These are phyloP conservation scores for Collybia sp. DNA, from an alignment of 768 basidiomycete genomes.

Conservation along the genomic window DNA sequence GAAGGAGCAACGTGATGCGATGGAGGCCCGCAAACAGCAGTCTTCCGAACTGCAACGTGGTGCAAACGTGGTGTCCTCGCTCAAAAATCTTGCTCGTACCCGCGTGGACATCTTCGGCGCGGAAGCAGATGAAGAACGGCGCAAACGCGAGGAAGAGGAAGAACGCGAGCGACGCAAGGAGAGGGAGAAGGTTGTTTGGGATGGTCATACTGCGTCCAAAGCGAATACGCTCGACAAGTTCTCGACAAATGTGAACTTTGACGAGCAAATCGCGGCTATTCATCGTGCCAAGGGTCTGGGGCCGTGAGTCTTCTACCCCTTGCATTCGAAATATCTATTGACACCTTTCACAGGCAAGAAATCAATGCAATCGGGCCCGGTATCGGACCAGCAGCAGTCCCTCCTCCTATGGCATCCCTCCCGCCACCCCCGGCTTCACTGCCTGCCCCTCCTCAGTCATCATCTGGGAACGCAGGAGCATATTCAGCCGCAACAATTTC, in stretches of 20 bases:
- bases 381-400: slow-evolving; percentile 77
- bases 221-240: slow-evolving; percentile 89
- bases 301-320: slow-evolving; percentile 49
- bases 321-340: slow-evolving; percentile 4
- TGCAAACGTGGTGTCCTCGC: slow-evolving; percentile 90
- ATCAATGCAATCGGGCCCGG: slow-evolving; percentile 80
- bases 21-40: slow-evolving; percentile 89
- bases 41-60: slow-evolving; percentile 85
- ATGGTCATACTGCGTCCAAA: slow-evolving; percentile 95
- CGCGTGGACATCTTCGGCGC: slow-evolving; percentile 97
- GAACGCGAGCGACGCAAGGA: slow-evolving; percentile 79
- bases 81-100: slow-evolving; percentile 90
- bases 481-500: slow-evolving; percentile 86
- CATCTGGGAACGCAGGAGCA: slow-evolving; percentile 37
- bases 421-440: slow-evolving; percentile 70
- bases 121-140: slow-evolving; percentile 86
- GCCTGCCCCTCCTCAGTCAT: slow-evolving; percentile 61
- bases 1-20: slow-evolving; percentile 89
- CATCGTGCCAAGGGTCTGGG: slow-evolving; percentile 90
- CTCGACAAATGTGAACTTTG: slow-evolving; percentile 89
- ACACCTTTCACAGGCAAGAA: slow-evolving; percentile 51
- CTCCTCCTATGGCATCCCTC: slow-evolving; percentile 57
- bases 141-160: slow-evolving; percentile 84
- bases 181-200: slow-evolving; percentile 96
- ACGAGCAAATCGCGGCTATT: slow-evolving; percentile 97